Percentiles rank a stretch among this genome's conserved stretches.
These are phyloP conservation scores for Fistulinella prunicolor DNA, from an alignment of 768 basidiomycete genomes.

Conservation along the genomic window DNA sequence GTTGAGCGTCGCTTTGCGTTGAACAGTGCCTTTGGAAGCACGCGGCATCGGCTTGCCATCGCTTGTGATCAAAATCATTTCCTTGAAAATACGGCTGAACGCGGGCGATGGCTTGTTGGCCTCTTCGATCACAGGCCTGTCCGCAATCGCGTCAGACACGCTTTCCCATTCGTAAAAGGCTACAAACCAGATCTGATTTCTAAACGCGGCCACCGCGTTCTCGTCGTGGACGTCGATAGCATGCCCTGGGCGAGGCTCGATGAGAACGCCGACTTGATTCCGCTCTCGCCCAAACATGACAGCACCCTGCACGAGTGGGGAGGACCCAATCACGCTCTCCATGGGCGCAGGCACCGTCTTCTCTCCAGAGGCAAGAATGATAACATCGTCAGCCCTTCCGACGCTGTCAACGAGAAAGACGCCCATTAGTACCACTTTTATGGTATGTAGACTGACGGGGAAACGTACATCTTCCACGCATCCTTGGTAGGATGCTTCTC, in stretches of 20 bases:
- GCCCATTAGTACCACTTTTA: not conserved
- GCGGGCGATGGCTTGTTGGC: constrained; percentile 38
- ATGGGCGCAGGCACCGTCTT: too few species aligned
- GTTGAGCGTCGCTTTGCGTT: constrained; percentile 13
- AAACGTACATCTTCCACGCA: too few species aligned
- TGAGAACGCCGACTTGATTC: too few species aligned
- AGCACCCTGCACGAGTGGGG: too few species aligned
- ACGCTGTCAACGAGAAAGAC: constrained; percentile 24
- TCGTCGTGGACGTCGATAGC: constrained; percentile 23
- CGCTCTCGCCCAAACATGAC: too few species aligned
- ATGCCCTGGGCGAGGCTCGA: too few species aligned
- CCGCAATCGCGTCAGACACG: too few species aligned
- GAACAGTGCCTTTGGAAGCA: constrained; percentile 30
- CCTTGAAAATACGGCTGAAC: constrained; percentile 44
- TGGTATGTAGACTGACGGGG: not conserved
- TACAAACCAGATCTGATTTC: constrained; percentile 25
- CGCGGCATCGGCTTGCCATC: constrained; percentile 39
- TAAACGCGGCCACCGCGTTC: constrained; percentile 8
- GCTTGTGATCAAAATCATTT: constrained; percentile 45
- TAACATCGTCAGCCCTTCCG: too few species aligned
- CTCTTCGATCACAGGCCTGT: constrained; percentile 38
- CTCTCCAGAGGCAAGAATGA: too few species aligned
- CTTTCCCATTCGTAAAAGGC: too few species aligned
- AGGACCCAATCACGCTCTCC: too few species aligned
- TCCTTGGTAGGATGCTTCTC: too few species aligned